phyloP scores from a whole-genome alignment of 2,329 filamentous ascomycete species.

The Chaetoscypha palmicola region DNA sequence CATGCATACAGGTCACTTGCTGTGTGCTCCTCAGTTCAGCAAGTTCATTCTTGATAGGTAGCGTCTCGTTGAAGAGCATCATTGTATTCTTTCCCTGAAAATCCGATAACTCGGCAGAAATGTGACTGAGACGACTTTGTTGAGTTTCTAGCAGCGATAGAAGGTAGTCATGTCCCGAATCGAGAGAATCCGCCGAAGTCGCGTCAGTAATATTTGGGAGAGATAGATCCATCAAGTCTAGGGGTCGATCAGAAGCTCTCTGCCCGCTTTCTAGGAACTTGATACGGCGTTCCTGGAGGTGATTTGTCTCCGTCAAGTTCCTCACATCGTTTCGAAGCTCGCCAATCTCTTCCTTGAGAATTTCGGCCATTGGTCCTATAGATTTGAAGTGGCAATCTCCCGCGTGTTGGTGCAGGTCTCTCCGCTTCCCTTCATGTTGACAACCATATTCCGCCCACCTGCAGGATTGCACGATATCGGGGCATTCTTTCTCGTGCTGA shows the following conservation, averaged over 20 bases:
- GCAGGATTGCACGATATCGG: constrained; percentile 37
- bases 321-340: constrained; percentile 38
- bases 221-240: constrained; percentile 22
- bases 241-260: constrained; percentile 24
- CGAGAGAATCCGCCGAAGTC: constrained; percentile 20
- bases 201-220: constrained; percentile 24
- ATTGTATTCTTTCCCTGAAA: constrained; percentile 54
- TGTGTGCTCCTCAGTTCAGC: constrained; percentile 38
- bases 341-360: constrained; percentile 39
- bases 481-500: constrained; percentile 38
- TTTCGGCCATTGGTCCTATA: constrained; percentile 42
- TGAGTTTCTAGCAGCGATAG: constrained; percentile 42
- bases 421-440: constrained; percentile 34
- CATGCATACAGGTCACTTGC: constrained; percentile 31
- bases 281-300: constrained; percentile 36
- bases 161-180: constrained; percentile 39
- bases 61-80: constrained; percentile 54
- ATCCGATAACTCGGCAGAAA: constrained; percentile 50
- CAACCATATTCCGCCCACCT: constrained; percentile 46
- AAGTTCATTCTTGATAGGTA: constrained; percentile 56
- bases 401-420: constrained; percentile 39
- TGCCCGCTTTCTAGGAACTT: constrained; percentile 36
- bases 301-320: constrained; percentile 35
- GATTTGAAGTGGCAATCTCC: constrained; percentile 45
- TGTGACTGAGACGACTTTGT: constrained; percentile 49